Percentiles rank a stretch among this genome's conserved stretches.
phyloP scores from a whole-genome alignment of 768 basidiomycete species.

The Crassisporium funariophilum region DNA sequence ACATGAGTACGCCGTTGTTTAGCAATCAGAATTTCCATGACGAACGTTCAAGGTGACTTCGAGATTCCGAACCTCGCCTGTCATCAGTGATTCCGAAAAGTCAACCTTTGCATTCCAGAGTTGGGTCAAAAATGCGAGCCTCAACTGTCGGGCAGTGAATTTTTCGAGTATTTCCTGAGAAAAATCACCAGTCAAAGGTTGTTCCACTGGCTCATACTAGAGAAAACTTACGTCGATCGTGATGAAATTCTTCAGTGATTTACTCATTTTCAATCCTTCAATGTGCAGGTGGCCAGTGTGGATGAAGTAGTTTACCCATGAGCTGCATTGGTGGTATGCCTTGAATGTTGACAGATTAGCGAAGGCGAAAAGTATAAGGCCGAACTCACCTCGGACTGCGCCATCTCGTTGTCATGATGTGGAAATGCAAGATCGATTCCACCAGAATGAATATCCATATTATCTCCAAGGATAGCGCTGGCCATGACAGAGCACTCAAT shows the following conservation, averaged over 20 bases:
- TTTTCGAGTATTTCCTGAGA: slow-evolving; percentile 80
- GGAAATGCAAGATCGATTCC: slow-evolving; percentile 98
- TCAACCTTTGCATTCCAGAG: slow-evolving; percentile 93
- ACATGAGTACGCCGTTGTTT: slow-evolving; percentile 9
- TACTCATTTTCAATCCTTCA: slow-evolving; percentile 98
- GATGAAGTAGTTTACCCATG: slow-evolving; percentile 99
- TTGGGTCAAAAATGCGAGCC: slow-evolving; percentile 89
- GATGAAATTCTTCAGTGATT: slow-evolving; percentile 98
- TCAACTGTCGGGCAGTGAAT: slow-evolving; percentile 84
- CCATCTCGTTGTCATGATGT: slow-evolving; percentile 98
- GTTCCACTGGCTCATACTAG: not conserved
- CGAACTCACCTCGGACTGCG: slow-evolving; percentile 83
- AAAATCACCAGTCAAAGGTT: not conserved
- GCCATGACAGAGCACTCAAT: slow-evolving; percentile 99
- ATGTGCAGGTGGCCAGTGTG: slow-evolving; percentile 99
- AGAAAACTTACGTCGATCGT: slow-evolving; percentile 77
- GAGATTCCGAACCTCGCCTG: slow-evolving; percentile 82
- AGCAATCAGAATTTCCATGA: slow-evolving; percentile 2
- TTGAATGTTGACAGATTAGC: slow-evolving; percentile 31
- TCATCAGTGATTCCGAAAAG: slow-evolving; percentile 89
- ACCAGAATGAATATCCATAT: slow-evolving; percentile 97
- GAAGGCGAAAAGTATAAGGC: slow-evolving; percentile 9
- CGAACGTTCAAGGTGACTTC: slow-evolving; percentile 86
- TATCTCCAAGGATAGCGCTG: slow-evolving; percentile 82
- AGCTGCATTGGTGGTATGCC: slow-evolving; percentile 89